These are phyloP conservation scores for Diaporthe batatas DNA, from an alignment of 2,329 filamentous ascomycete species.

Conservation along the genomic window DNA sequence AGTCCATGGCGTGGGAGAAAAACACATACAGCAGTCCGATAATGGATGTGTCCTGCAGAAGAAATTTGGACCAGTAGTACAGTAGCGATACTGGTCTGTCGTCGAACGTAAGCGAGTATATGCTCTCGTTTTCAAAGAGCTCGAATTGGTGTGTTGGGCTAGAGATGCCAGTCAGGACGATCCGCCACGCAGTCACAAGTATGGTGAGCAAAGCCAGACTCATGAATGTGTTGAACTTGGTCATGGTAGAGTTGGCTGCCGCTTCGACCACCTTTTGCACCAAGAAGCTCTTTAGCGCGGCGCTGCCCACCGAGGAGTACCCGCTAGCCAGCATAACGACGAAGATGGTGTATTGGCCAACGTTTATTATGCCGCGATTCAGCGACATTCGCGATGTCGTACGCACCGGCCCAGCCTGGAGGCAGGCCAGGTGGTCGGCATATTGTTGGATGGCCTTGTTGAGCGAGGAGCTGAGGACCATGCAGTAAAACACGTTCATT, in stretches of 20 bases:
- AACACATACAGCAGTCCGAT: neutral
- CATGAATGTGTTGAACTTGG: neutral
- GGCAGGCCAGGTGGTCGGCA: slow-evolving; percentile 10
- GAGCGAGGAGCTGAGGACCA: slow-evolving; percentile 18
- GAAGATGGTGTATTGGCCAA: slow-evolving; percentile 11
- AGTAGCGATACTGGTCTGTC: neutral
- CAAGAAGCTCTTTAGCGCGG: slow-evolving; percentile 1
- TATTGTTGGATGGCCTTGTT: slow-evolving; percentile 18
- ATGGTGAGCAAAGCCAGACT: neutral
- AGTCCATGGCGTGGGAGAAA: neutral
- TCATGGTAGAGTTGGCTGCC: neutral
- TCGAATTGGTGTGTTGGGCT: neutral
- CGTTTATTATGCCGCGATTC: slow-evolving; percentile 14
- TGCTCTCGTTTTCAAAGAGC: slow-evolving; percentile 11
- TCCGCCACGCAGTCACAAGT: neutral
- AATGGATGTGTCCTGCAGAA: neutral
- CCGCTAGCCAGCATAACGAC: slow-evolving; percentile 1
- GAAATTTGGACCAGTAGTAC: slow-evolving; percentile 17
- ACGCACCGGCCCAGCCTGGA: neutral
- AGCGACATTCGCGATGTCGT: neutral
- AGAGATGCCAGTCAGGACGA: neutral
- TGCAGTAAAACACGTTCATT: neutral
- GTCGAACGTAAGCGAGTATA: neutral
- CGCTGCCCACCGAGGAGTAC: neutral
- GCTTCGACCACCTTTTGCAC: slow-evolving; percentile 10